These are phyloP conservation scores for Angomonas ambiguus DNA, from an alignment of 208 protist genomes.

Conservation along the genomic window DNA sequence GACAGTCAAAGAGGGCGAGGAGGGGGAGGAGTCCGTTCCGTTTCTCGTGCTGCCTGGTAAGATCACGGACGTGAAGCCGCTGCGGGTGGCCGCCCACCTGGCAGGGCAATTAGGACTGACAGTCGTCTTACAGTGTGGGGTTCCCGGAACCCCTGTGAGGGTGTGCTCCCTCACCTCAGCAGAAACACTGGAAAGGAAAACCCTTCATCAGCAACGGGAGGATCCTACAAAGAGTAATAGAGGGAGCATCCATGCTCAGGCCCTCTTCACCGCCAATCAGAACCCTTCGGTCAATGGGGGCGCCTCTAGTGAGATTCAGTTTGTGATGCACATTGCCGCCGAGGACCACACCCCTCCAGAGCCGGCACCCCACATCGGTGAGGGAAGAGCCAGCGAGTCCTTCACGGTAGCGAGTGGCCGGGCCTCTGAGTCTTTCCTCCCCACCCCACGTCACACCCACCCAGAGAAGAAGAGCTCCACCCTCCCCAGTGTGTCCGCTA, in stretches of 20 bases:
- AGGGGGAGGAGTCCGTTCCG: not conserved
- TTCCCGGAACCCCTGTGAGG: constrained; percentile 28
- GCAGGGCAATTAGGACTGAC: constrained; percentile 49
- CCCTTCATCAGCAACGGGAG: not conserved
- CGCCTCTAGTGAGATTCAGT: not conserved
- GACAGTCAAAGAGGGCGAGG: not conserved
- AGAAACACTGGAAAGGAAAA: constrained; percentile 1
- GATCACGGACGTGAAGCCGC: constrained; percentile 50
- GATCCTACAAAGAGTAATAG: constrained; percentile 2
- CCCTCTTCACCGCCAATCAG: not conserved
- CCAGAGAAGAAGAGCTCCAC: not conserved
- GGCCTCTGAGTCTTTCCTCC: not conserved
- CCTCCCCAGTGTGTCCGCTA: not conserved
- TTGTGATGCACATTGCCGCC: constrained; percentile 4
- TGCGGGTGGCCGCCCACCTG: constrained; percentile 38
- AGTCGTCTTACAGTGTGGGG: constrained; percentile 35
- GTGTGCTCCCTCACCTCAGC: constrained; percentile 19
- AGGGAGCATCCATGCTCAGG: not conserved
- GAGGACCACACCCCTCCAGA: not conserved
- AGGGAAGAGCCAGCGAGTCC: not conserved
- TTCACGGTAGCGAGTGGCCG: not conserved
- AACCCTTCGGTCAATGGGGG: not conserved
- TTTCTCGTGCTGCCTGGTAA: constrained; percentile 44
- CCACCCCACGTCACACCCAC: not conserved
- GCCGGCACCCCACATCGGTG: not conserved